phyloP scores from a whole-genome alignment of 1,139 yeast genomes.

The Scheffersomyces quercinus region DNA sequence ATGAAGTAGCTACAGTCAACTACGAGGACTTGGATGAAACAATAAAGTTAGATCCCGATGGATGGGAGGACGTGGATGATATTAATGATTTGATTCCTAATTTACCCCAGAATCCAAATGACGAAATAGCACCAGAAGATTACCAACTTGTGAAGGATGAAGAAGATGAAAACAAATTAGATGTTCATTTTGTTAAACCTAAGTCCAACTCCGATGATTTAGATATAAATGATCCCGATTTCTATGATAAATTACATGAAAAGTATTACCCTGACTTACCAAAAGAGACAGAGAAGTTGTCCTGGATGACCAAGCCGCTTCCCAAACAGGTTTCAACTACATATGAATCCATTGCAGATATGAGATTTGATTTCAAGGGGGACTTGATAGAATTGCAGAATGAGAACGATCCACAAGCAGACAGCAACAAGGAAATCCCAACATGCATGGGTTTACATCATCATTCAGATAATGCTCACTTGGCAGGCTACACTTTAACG shows the following conservation, averaged over 20 bases:
- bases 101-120: constrained; percentile 6
- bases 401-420: constrained; percentile 40
- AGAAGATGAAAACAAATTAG: constrained; percentile 34
- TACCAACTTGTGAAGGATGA: constrained; percentile 42
- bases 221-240: constrained; percentile 73
- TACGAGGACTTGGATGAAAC: constrained; percentile 35
- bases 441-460: constrained; percentile 81
- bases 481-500: constrained; percentile 88
- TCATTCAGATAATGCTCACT: constrained; percentile 82
- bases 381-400: constrained; percentile 53
- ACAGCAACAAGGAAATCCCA: constrained; percentile 39
- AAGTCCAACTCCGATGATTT: constrained; percentile 34
- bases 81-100: constrained; percentile 30
- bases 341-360: constrained; percentile 63
- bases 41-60: constrained; percentile 32
- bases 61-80: constrained; percentile 43
- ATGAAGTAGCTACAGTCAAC: constrained; percentile 38
- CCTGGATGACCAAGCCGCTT: constrained; percentile 83
- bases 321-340: constrained; percentile 47
- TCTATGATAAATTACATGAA: constrained; percentile 74
- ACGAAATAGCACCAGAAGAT: constrained; percentile 39
- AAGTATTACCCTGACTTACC: constrained; percentile 91
- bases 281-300: constrained; percentile 73
- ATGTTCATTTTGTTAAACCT: constrained; percentile 69
- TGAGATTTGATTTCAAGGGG: constrained; percentile 89